Evolutionary conservation across 352 stramenopile genomes (phyloP), one percentile per base, ranked within the genome.

Genomic region (Halophytophthora polymorphica): DNA sequence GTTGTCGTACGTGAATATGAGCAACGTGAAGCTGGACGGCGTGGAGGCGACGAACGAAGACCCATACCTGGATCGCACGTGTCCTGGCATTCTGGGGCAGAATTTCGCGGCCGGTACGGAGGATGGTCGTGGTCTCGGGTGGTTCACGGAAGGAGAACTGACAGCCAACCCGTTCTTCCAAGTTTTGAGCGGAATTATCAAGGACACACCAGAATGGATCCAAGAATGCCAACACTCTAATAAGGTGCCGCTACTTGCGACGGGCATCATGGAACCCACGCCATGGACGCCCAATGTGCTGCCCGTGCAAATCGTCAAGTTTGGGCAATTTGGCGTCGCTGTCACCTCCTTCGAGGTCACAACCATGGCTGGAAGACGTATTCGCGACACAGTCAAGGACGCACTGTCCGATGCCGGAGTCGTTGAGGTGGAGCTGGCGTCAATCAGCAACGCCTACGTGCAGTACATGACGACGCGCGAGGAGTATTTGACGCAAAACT

Each of bases 401-500:
- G 66, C 59, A 15, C 44, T 82, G 14, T 25, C 31, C 1, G 18
- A 35, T 2, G 51, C 33, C 2, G 57, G 57, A 1, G 63, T 72
- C 2, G 58, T 28, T 3, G 50, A 78, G 34, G 62, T 81, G 6
- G 71, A 75, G 37, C 28, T 83, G 25, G 56, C 52, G 15, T 58
- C 66, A 10, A 57, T 75, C 38, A 73, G 45, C 22, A 85, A 85
- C 56, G 70, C 51, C 5, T 84, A 85, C 56, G 62, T 66, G 23
- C 60, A 69, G 43, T 85, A 85, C 50, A 45, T 81, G 23, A 74
- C 72, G 35, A 85, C 73, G 0, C 34, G 40, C 2, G 72, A 84
- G 15, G 73, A 85, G 55, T 85, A 85, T 53, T 29, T 46, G n/a
- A 46, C 42, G 21, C 73, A 84, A 54, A 51, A 81, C 48, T 85